Conservation (phyloP, 768 basidiomycete species). For the Coprinopsis marcescibilis region DNA sequence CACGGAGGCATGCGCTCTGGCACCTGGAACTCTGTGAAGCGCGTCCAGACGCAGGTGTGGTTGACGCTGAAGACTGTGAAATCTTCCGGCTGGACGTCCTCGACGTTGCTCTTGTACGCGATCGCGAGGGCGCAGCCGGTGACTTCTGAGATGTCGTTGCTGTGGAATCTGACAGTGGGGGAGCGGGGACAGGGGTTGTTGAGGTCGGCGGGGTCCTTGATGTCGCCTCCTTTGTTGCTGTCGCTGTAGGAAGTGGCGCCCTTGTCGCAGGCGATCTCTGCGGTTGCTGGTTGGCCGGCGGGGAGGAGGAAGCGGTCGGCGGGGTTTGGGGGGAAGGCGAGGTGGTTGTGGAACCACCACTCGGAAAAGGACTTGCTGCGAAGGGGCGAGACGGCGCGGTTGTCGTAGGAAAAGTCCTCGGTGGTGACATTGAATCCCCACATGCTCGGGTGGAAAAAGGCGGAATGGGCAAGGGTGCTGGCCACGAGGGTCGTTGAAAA, state of each 20-base stretch:
- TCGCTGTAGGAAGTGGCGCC: constrained; percentile 53
- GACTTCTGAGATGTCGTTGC: constrained; percentile 45
- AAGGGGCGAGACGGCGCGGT: constrained; percentile 48
- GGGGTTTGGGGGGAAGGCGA: constrained; percentile 49
- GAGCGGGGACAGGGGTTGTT: constrained; percentile 50
- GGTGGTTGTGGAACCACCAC: constrained; percentile 64
- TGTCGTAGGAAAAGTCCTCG: constrained; percentile 51
- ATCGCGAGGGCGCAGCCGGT: constrained; percentile 68
- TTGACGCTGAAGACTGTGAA: constrained; percentile 73
- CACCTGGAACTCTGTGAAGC: constrained; percentile 65
- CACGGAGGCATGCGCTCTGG: constrained; percentile 66
- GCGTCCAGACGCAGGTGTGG: constrained; percentile 68
- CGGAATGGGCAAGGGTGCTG: too few relatives aligned
- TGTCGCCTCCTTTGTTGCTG: constrained; percentile 47
- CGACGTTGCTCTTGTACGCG: constrained; percentile 63
- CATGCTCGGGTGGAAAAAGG: constrained; percentile 55
- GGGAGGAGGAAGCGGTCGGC: constrained; percentile 56
- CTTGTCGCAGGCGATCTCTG: constrained; percentile 56
- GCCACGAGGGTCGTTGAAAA: too few relatives aligned
- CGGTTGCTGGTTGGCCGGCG: constrained; percentile 47
- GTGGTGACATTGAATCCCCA: constrained; percentile 64
- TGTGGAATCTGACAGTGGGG: constrained; percentile 43
- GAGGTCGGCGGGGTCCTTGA: constrained; percentile 40
- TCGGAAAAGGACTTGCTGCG: constrained; percentile 46
- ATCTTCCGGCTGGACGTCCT: constrained; percentile 55